Evolutionary conservation across 2,329 filamentous ascomycete genomes (phyloP), one percentile per base, ranked within the genome.

Genomic region (Triangularia verruculosa): DNA sequence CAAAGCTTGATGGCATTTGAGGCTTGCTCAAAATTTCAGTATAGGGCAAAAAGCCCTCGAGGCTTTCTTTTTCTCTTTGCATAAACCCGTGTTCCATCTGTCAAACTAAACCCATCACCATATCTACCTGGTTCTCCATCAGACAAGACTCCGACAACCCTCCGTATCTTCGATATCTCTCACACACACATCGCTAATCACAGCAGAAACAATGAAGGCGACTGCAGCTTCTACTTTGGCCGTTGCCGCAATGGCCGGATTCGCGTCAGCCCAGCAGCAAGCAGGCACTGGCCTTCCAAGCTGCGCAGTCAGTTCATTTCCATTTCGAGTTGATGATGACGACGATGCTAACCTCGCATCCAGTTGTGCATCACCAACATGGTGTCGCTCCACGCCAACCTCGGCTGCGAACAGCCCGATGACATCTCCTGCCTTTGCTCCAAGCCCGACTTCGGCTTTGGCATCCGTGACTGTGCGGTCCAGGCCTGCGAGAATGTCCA

Each of bases 291-390:
- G 51, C 6, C 20, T 59, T 28, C 57, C 57, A 12, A n/a, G 6
- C 12, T 59, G 57, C 39, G 57, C 22, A 17, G 57, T 59, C 27
- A n/a, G 57, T 59, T 47, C 2, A 8, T 24, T 34, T 47, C 22
- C 34, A 8, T 51, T 51, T 27, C 24, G 2, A 22, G 9, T 30
- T 20, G 24, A 51, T 8, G 15, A 30, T 32, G 24, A 22, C 47
- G 22, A n/a, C 47, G 22, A n/a, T 15, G 34, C 51, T 32, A 39
- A 61, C 62, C 11, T 53, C 15, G 2, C 1, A n/a, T 61, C 47
- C 59, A 60, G 59, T 75, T 71, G 55, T 86, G 83, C 68, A 74
- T 80, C 67, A 73, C 73, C 72, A 82, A 83, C 77, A 85, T 86
- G 82, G 67, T 80, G 15, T 68, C 65, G 63, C 77, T 81, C 74